Evolutionary conservation across 257 asterid species (phyloP), one percentile per base, ranked within the genome.

Genomic region (Fraxinus pennsylvanica): DNA sequence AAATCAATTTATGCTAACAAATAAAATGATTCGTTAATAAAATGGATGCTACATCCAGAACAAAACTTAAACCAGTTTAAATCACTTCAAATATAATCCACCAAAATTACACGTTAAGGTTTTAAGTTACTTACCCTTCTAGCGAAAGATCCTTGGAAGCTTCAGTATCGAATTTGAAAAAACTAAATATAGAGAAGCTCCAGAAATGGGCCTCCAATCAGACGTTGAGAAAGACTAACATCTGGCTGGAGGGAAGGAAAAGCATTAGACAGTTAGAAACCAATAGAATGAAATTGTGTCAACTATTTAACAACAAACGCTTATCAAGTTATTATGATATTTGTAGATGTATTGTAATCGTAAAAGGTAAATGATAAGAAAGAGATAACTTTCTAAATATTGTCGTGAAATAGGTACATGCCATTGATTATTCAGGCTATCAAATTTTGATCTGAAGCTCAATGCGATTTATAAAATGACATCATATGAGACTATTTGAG

Each of bases 161-260:
- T 35, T 59, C 72, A 72, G 12, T 15, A 50, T 63, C 2, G 10
- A 52, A 52, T 67, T 54, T 57, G n/a, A 43, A 39, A 61, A 78
- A 5, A 19, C 45, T 32, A 45, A 14, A 9, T 13, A 13, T 5
- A 27, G 17, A 70, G 13, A 32, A 76, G 66, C 84, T 70, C 45
- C 65, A 73, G 75, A 47, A 50, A 68, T n/a, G 27, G 83, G 80
- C 78, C 43, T 25, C 76, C 78, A 75, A 36, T 76, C 76, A 38
- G 76, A 73, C 66, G 65, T 36, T 13, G 27, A 15, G 47, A 59
- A 71, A 69, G 74, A 78, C 52, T 75, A 57, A 76, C 61, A 72
- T 81, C 69, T 21, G 27, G 72, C 83, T 78, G 75, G 52, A 68
- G 75, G 27, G 38, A 80, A 65, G 74, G 8, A 76, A 4, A 39